These are phyloP conservation scores for Thielaviopsis populi DNA, from an alignment of 2,329 filamentous ascomycete genomes.

Conservation along the genomic window DNA sequence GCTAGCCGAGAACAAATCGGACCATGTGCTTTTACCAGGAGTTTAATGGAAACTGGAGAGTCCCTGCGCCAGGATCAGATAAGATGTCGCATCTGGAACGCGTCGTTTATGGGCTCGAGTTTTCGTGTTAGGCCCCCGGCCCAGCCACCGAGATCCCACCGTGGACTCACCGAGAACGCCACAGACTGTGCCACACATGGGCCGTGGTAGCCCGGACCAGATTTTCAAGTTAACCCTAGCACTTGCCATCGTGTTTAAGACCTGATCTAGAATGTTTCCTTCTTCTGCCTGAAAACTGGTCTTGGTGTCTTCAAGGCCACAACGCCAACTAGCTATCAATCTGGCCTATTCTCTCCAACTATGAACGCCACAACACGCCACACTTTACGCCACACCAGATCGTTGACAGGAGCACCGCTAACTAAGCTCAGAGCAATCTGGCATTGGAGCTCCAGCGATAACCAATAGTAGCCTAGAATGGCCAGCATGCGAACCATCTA, in stretches of 20 bases:
- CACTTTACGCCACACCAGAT: background rate
- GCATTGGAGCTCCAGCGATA: background rate
- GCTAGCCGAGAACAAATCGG: background rate
- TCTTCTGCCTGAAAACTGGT: no score
- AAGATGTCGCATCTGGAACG: background rate
- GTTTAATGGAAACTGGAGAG: background rate
- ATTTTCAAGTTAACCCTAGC: no score
- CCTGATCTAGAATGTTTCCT: no score
- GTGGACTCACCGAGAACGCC: no score
- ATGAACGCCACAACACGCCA: background rate
- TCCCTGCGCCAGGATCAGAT: background rate
- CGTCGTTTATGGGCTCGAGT: background rate
- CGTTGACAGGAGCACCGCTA: background rate
- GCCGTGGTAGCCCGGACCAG: no score
- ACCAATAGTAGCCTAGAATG: background rate
- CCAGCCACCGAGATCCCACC: no score
- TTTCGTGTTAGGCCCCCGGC: background rate
- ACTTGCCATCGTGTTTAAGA: no score
- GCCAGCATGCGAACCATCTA: background rate
- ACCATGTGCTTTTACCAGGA: background rate
- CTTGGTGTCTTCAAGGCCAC: no score
- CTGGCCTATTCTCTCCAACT: background rate
- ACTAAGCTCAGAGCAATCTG: conserved; percentile 2
- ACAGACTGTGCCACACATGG: background rate
- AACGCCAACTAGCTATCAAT: no score